Evolutionary conservation across 2,329 filamentous ascomycete genomes (phyloP).

Genomic region (Fusarium pininemorale): DNA sequence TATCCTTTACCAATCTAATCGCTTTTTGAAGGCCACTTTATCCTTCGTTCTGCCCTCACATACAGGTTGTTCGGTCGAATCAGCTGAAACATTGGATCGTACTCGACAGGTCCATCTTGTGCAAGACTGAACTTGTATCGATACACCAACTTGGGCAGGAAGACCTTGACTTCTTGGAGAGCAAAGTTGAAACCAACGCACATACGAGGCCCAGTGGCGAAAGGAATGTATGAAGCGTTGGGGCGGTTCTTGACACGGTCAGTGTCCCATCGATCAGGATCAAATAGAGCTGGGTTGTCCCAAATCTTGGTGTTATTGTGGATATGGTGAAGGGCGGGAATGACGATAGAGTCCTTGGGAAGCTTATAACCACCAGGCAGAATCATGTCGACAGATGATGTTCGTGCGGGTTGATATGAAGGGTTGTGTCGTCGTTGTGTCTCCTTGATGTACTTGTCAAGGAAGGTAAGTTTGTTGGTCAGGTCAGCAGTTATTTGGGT

Average conservation of each 20-base stretch:
- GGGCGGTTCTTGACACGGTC: constrained; percentile 62
- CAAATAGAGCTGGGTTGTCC: constrained; percentile 66
- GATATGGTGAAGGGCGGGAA: constrained; percentile 61
- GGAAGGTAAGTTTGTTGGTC: constrained; percentile 58
- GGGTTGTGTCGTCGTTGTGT: constrained; percentile 68
- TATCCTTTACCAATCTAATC: constrained; percentile 9
- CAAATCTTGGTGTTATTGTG: constrained; percentile 64
- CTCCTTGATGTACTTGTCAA: constrained; percentile 69
- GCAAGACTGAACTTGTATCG: constrained; percentile 65
- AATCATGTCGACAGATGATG: constrained; percentile 63
- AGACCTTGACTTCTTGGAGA: constrained; percentile 67
- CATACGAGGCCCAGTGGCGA: constrained; percentile 64
- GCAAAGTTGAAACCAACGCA: constrained; percentile 74
- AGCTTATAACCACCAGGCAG: constrained; percentile 68
- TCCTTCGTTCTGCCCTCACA: constrained; percentile 58
- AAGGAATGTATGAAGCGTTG: constrained; percentile 65
- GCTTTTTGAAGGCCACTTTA: constrained; percentile 55
- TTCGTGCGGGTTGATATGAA: constrained; percentile 68
- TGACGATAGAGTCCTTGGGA: constrained; percentile 60
- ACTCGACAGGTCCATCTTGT: constrained; percentile 61
- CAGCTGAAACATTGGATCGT: constrained; percentile 68
- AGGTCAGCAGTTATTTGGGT: constrained; percentile 58
- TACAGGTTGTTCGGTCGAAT: constrained; percentile 66
- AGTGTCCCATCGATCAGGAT: constrained; percentile 68
- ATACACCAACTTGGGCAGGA: constrained; percentile 66